Conservation (phyloP, 805 yeast genomes). For the Cyberlindnera nakhonratchasimensis region DNA sequence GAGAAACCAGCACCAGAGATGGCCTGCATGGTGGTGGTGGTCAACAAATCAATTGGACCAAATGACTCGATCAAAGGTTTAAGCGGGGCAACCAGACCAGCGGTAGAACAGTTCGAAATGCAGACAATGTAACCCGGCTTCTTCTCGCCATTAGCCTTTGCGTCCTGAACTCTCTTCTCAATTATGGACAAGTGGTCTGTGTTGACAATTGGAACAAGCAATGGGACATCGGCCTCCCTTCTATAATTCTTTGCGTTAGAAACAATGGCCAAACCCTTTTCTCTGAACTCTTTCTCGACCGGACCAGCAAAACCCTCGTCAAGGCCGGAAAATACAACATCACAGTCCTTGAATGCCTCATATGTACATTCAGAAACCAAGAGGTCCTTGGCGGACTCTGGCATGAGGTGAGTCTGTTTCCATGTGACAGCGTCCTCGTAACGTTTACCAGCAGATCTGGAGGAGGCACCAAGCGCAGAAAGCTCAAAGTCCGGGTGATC, state of each 20-base stretch:
- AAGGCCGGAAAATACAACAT: constrained; percentile 89
- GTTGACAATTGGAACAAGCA: constrained; percentile 93
- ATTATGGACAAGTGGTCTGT: constrained; percentile 82
- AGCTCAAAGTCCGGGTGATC: constrained; percentile 89
- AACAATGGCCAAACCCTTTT: constrained; percentile 76
- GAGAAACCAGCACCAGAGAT: constrained; percentile 98
- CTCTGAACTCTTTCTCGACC: constrained; percentile 81
- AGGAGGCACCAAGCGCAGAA: constrained; percentile 83
- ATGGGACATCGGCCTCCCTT: constrained; percentile 81
- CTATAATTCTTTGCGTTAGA: constrained; percentile 97
- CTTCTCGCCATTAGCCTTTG: constrained; percentile 50
- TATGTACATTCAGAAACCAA: constrained; percentile 75
- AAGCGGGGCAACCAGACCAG: constrained; percentile 94
- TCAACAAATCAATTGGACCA: constrained; percentile 85
- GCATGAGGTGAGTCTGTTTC: constrained; percentile 88
- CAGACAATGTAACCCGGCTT: constrained; percentile 86
- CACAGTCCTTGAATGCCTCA: constrained; percentile 81
- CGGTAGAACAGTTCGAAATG: constrained; percentile 97
- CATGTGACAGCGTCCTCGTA: constrained; percentile 86
- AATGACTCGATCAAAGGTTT: constrained; percentile 87
- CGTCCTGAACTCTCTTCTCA: constrained; percentile 51
- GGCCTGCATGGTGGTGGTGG: constrained; percentile 93
- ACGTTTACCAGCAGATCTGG: constrained; percentile 88
- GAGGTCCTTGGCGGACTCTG: constrained; percentile 58
- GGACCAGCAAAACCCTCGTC: constrained; percentile 93